Conservation (phyloP, 192 early-diverging fungal species). For the Rhizoclosmatium globosum region DNA sequence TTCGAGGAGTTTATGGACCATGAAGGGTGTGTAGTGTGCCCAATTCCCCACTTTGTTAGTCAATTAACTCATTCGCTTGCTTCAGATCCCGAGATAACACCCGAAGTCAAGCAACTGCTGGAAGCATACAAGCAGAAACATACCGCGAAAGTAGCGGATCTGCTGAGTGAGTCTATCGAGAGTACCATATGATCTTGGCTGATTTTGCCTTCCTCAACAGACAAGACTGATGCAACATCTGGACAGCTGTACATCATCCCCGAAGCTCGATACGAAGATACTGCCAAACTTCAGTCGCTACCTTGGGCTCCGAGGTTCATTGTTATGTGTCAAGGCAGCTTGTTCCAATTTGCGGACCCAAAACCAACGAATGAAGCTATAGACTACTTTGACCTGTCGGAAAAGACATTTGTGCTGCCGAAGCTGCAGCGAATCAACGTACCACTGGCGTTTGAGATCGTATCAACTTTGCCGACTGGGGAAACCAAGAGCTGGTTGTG, state of each 20-base stretch:
- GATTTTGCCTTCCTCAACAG: not conserved
- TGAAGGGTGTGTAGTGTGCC: too few relatives aligned
- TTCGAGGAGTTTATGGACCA: too few relatives aligned
- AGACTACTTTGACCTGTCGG: not conserved
- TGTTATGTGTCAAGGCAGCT: not conserved
- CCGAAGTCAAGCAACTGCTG: not conserved
- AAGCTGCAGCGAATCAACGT: conserved; percentile 7
- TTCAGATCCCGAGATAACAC: too few relatives aligned
- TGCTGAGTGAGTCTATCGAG: not conserved
- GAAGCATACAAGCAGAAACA: not conserved
- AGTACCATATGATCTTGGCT: not conserved
- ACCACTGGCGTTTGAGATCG: not conserved
- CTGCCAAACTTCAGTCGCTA: not conserved
- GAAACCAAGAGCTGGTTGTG: conserved; percentile 1
- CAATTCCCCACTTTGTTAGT: too few relatives aligned
- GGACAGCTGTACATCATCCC: not conserved
- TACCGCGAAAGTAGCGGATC: not conserved
- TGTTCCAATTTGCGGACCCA: not conserved
- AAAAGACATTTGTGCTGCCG: not conserved
- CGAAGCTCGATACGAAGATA: not conserved
- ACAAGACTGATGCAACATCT: not conserved
- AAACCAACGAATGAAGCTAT: not conserved
- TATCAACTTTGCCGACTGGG: not conserved
- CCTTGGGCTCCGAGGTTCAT: not conserved
- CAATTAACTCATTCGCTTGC: too few relatives aligned